Conservation (phyloP, 164 flowering plant species). For the Vitis cinerea region DNA sequence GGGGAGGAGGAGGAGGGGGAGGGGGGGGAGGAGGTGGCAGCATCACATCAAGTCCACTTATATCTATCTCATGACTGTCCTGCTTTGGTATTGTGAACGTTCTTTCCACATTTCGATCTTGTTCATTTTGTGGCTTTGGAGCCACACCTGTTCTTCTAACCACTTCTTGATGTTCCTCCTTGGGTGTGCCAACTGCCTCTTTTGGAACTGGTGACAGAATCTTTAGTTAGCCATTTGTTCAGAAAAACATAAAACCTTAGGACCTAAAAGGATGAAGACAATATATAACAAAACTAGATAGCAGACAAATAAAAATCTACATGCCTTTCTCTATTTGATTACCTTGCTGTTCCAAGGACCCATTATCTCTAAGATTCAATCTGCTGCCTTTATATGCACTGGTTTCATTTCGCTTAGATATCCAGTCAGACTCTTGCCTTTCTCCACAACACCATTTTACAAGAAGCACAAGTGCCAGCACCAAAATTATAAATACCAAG, state of each 20-base stretch:
- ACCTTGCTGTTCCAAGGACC: slow-evolving; percentile 26
- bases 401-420: slow-evolving; percentile 39
- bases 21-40: slow-evolving; percentile 41
- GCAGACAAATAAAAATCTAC: not conserved
- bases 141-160: slow-evolving; percentile 18
- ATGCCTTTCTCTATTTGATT: slow-evolving; percentile 47
- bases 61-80: slow-evolving; percentile 35
- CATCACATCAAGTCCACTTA: slow-evolving; percentile 31
- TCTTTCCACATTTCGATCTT: slow-evolving; percentile 26
- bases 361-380: slow-evolving; percentile 30
- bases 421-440: slow-evolving; percentile 27
- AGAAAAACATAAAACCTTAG: not conserved
- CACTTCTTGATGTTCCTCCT: slow-evolving; percentile 32
- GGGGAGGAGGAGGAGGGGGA: slow-evolving; percentile 48
- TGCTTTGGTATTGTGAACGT: slow-evolving; percentile 17
- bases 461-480: slow-evolving; percentile 34
- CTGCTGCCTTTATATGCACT: slow-evolving; percentile 39
- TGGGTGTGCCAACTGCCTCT: slow-evolving; percentile 26
- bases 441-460: slow-evolving; percentile 36
- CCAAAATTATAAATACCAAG: slow-evolving; percentile 36
- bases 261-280: not conserved
- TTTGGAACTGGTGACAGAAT: slow-evolving; percentile 34
- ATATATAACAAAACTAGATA: not conserved
- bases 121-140: slow-evolving; percentile 30
- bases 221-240: not conserved